Evolutionary conservation across 371 early-diverging fungal species (phyloP).

Genomic region (Rhizomucor miehei): DNA sequence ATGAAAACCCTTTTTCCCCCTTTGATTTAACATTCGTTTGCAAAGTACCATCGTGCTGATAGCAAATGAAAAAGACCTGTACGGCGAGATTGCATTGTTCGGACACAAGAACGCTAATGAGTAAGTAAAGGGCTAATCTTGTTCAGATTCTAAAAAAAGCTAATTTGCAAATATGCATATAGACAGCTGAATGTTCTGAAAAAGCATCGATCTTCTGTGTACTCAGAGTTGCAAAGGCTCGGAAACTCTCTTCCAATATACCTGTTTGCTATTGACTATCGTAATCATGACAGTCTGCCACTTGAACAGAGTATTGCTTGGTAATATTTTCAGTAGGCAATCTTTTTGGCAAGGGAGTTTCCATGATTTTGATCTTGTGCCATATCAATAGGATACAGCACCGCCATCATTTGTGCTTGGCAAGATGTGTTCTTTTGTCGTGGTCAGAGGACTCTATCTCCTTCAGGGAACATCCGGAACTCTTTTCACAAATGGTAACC

Average conservation of each 20-base stretch:
- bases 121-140: too few species aligned
- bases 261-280: conserved; percentile 8
- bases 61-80: conserved; percentile 10
- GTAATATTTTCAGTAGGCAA: conserved; percentile 6
- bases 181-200: conserved; percentile 4
- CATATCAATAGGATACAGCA: conserved; percentile 12
- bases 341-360: too few species aligned
- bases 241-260: conserved; percentile 9
- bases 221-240: conserved; percentile 1
- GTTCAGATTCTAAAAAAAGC: too few species aligned
- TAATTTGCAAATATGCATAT: too few species aligned
- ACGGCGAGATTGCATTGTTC: conserved; percentile 3
- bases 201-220: background rate
- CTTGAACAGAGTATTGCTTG: conserved; percentile 6
- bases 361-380: background rate
- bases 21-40: background rate
- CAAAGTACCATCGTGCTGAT: conserved; percentile 10
- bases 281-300: background rate
- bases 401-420: conserved; percentile 12
- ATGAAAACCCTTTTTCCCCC: background rate
- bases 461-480: background rate
- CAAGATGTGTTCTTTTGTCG: conserved; percentile 4
- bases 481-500: conserved; percentile 1
- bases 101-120: background rate
- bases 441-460: background rate